Evolutionary conservation across 352 stramenopile genomes (phyloP), one percentile per base, ranked within the genome.

Genomic region (Blastocystis hominis): DNA sequence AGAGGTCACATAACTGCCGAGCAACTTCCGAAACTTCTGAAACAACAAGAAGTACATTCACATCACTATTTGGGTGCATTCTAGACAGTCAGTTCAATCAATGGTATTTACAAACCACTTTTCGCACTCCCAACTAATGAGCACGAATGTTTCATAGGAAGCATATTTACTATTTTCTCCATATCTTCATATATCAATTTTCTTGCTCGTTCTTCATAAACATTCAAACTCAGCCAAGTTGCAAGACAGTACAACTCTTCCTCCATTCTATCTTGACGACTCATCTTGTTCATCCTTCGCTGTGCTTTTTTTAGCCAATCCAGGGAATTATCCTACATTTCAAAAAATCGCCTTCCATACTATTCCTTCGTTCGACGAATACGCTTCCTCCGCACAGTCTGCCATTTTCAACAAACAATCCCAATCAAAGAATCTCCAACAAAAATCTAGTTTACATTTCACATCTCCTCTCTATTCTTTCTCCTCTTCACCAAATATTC

Each of bases 31-130:
- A 59, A 20, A 59, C 17, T 4, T 72, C 9, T 4, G 10, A 44
- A 15, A 34, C 2, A 5, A 17, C 17, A 42, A 72, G n/a, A 20
- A 84, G 6, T n/a, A 84, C 24, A 68, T 84, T 68, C 9, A 84
- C 72, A 68, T 84, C 36, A 68, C 72, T 84, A 84, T 66, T 84
- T 15, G 72, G 72, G 17, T 68, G 53, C 2, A 54, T 46, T 54
- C 72, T 84, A 84, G 15, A 17, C n/a, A 3, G 34, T 9, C 66
- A 30, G 6, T n/a, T 4, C 20, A 53, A 55, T 13, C 2, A 55
- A 42, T n/a, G n/a, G 34, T 34, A 68, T 34, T 15, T 46, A 66
- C 72, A 84, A 68, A 5, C 56, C 36, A 66, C 47, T 66, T 40
- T 53, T 42, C 15, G 55, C 42, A 50, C 72, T 84, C 30, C 72